A percentile compares a stretch with the other conserved stretches of the same genome.
Conservation (phyloP, 1,284 basidiomycete genomes). For the Anthracocystis panici-leucophaei region DNA sequence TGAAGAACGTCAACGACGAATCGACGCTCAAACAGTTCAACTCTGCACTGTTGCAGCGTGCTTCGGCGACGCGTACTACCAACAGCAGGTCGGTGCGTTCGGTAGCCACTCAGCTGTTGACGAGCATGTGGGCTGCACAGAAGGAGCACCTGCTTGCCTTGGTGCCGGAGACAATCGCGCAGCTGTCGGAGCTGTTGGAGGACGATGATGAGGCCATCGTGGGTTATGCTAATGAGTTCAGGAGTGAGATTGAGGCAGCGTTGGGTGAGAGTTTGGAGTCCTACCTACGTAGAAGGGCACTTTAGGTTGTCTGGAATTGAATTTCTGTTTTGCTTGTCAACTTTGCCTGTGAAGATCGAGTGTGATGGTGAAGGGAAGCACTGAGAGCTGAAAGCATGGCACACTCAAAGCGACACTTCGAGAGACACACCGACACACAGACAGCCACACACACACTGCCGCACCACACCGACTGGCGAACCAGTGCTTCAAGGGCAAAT, state of each 20-base stretch:
- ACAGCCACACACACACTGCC: too few relatives aligned
- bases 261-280: conserved; percentile 71
- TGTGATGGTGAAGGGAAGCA: too few relatives aligned
- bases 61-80: conserved; percentile 73
- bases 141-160: conserved; percentile 75
- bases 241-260: conserved; percentile 70
- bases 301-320: not conserved
- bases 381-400: too few relatives aligned
- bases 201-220: conserved; percentile 72
- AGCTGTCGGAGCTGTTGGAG: conserved; percentile 72
- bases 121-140: conserved; percentile 77
- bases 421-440: too few relatives aligned
- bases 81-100: conserved; percentile 67
- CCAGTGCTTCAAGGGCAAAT: too few relatives aligned
- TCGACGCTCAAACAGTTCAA: conserved; percentile 82
- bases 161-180: conserved; percentile 73
- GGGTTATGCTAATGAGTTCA: conserved; percentile 70
- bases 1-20: conserved; percentile 75
- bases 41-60: conserved; percentile 82
- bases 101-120: conserved; percentile 78
- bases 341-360: too few relatives aligned
- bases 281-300: conserved; percentile 52
- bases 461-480: too few relatives aligned
- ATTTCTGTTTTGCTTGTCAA: too few relatives aligned
- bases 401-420: too few relatives aligned